Conservation (phyloP, 257 asterid genomes). For the Verbena officinalis region DNA sequence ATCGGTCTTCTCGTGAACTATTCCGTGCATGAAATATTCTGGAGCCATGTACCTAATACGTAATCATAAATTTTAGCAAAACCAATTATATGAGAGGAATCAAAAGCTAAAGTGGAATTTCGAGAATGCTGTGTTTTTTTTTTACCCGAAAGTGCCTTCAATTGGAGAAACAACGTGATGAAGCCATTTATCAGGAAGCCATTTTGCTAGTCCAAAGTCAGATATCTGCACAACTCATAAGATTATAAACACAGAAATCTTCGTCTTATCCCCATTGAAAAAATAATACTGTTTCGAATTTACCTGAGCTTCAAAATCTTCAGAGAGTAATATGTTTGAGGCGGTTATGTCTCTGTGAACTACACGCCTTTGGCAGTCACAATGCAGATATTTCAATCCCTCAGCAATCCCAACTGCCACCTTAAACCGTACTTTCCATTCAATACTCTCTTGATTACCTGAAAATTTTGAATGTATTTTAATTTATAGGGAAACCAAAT, state of each 20-base stretch:
- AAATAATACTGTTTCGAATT: too few relatives aligned
- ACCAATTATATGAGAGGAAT: background rate
- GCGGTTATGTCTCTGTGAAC: conserved; percentile 95
- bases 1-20: conserved; percentile 88
- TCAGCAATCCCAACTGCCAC: conserved; percentile 85
- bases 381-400: conserved; percentile 86
- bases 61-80: too few relatives aligned
- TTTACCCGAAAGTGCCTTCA: conserved; percentile 97
- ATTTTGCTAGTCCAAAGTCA: conserved; percentile 92
- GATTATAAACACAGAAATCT: background rate
- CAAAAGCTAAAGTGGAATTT: background rate
- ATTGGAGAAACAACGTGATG: conserved; percentile 94
- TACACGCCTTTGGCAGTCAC: conserved; percentile 78
- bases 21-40: conserved; percentile 95
- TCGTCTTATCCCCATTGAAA: too few relatives aligned
- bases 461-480: conserved; percentile 30
- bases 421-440: conserved; percentile 68
- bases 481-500: conserved; percentile 27
- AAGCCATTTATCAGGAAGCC: conserved; percentile 94
- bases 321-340: conserved; percentile 81
- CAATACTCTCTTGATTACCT: conserved; percentile 60
- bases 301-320: conserved; percentile 85
- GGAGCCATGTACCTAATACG: conserved; percentile 91
- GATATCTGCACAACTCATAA: conserved; percentile 65
- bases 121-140: background rate